These are phyloP conservation scores for Vigna trinervia DNA, from an alignment of 306 rosid genomes.

Conservation along the genomic window DNA sequence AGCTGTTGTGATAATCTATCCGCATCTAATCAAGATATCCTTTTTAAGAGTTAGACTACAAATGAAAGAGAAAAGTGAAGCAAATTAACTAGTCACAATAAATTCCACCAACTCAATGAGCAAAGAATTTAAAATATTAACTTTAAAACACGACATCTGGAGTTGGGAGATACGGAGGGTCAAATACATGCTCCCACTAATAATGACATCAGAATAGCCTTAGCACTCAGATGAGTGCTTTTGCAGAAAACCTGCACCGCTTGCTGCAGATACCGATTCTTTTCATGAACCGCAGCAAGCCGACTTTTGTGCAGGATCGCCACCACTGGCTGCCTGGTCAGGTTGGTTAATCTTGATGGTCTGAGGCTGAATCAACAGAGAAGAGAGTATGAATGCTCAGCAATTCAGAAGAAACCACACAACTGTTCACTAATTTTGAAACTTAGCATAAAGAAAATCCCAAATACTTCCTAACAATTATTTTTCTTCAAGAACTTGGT, in stretches of 20 bases:
- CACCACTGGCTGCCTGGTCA: conserved; percentile 53
- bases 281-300: conserved; percentile 73
- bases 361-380: conserved; percentile 63
- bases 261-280: conserved; percentile 30
- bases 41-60: conserved; percentile 42
- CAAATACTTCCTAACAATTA: background rate
- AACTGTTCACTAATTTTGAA: conserved; percentile 18
- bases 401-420: conserved; percentile 16
- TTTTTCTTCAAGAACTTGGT: conserved; percentile 3
- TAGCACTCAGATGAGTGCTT: conserved; percentile 39
- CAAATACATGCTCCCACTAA: conserved; percentile 48
- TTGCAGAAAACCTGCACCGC: conserved; percentile 44
- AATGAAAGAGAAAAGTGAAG: conserved; percentile 31
- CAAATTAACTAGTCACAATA: conserved; percentile 31
- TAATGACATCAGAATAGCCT: conserved; percentile 44
- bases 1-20: conserved; percentile 37
- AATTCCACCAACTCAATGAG: conserved; percentile 43
- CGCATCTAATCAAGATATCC: conserved; percentile 25
- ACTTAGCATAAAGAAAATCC: background rate
- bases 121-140: conserved; percentile 40
- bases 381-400: conserved; percentile 36
- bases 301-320: conserved; percentile 67
- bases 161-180: conserved; percentile 45
- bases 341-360: conserved; percentile 71
- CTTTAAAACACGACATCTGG: conserved; percentile 43